These are phyloP conservation scores for Aspergillus nomiae DNA, from an alignment of 2,329 filamentous ascomycete species.

Conservation along the genomic window DNA sequence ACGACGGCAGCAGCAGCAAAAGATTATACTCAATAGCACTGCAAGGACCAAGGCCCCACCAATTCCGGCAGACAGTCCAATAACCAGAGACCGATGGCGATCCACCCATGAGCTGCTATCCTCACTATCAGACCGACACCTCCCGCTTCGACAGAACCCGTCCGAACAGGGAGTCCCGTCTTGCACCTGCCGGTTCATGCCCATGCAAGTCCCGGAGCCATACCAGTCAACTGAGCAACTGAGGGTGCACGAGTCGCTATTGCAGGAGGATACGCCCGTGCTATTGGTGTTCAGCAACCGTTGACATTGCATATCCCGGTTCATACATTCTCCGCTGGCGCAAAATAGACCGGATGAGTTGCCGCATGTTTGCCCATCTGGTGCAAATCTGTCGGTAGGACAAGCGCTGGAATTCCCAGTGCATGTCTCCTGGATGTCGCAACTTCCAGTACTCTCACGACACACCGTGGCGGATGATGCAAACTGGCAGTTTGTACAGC, in stretches of 20 bases:
- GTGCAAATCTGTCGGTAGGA: slow-evolving; percentile 7
- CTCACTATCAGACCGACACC: background rate
- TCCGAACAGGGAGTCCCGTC: slow-evolving; percentile 14
- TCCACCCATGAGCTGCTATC: slow-evolving; percentile 14
- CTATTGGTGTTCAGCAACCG: background rate
- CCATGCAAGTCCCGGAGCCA: slow-evolving; percentile 5
- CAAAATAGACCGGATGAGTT: slow-evolving; percentile 8
- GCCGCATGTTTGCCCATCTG: slow-evolving; percentile 11
- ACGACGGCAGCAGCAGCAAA: slow-evolving; percentile 14
- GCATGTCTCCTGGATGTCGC: slow-evolving; percentile 15
- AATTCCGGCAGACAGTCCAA: slow-evolving; percentile 18
- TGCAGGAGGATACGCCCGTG: slow-evolving; percentile 9
- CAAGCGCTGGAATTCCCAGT: slow-evolving; percentile 8
- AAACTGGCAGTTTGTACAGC: slow-evolving; percentile 16
- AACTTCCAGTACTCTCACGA: slow-evolving; percentile 4
- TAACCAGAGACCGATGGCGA: slow-evolving; percentile 11
- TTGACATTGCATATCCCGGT: slow-evolving; percentile 14
- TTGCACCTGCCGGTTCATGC: background rate
- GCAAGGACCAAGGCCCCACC: slow-evolving; percentile 16
- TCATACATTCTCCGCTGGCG: slow-evolving; percentile 16
- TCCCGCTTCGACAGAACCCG: slow-evolving; percentile 3
- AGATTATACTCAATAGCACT: background rate
- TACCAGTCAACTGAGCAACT: slow-evolving; percentile 3
- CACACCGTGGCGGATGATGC: slow-evolving; percentile 7
- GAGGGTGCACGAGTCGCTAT: slow-evolving; percentile 6